Base-by-base conservation (phyloP, 768 basidiomycete species). In the Leccinum truebloodii region DNA sequence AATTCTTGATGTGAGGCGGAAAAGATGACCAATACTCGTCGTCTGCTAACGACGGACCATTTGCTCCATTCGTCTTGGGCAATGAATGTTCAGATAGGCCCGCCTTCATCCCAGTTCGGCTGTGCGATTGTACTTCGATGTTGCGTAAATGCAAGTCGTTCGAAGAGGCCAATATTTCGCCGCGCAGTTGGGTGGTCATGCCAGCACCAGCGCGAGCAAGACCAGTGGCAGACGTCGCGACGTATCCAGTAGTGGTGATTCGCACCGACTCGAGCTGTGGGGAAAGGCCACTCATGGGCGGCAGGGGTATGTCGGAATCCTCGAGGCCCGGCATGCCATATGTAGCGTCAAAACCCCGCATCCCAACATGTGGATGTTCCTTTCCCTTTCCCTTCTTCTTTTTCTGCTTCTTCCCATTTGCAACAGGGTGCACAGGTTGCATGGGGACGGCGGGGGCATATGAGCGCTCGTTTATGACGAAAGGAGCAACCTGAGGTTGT, bases 21-120 rank as follows among this genome's bases (percentile, higher is more conserved):
- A 90, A 79, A 41, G 83, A 81, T 52, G 84, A 81, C 88, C 87
- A 88, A 69, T 89, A 88, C 52, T 85, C 85, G 64, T 87, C 85
- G 63, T 86, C 86, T 53, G 79, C 76, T 16, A 74, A 51, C 55
- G 58, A 51, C 18, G 63, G 52, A 9, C 65, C 66, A 48, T 62
- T 66, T 22, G 59, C 24, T 52, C 68, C 73, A 35, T 73, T 68
- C 10, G 57, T 53, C 61, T 63, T 75, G 28, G 65, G 62, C 0
- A 73, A 60, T 1, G 67, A 61, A 35, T 56, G n/a, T 8, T 71
- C 69, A 30, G 58, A 30, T 52, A 39, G 64, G 12, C 56, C 51
- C 59, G 70, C 59, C 62, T 73, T 72, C 59, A 61, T 41, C 54
- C 77, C 65, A 53, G 64, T 55, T 24, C 72, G 70, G 6, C 68